Evolutionary conservation across 108 stramenopile species (phyloP).

Genomic region (Schizochytrium sp.): DNA sequence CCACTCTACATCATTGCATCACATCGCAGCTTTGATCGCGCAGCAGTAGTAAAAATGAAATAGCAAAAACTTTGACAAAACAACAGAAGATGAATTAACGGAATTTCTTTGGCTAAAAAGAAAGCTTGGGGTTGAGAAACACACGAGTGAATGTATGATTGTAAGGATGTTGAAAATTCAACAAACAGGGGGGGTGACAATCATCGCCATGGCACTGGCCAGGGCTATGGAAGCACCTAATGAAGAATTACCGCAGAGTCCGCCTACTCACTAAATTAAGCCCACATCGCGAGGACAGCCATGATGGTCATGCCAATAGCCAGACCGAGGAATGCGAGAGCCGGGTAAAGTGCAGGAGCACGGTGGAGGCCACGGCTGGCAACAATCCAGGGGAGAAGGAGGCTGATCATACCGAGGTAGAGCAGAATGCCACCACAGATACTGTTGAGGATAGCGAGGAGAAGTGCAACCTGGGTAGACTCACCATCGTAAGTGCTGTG

Average conservation of each 20-base stretch:
- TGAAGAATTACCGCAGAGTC: too few relatives aligned
- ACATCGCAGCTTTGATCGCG: too few relatives aligned
- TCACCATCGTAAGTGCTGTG: slow-evolving; percentile 33
- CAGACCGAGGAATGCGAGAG: slow-evolving; percentile 17
- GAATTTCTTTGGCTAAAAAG: too few relatives aligned
- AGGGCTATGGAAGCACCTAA: neutral
- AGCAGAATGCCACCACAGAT: slow-evolving; percentile 53
- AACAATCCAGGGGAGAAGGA: slow-evolving; percentile 40
- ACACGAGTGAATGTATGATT: too few relatives aligned
- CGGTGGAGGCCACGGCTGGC: neutral
- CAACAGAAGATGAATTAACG: too few relatives aligned
- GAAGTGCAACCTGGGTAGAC: neutral
- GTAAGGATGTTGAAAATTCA: too few relatives aligned
- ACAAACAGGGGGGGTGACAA: too few relatives aligned
- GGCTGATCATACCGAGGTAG: neutral
- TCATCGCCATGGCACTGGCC: neutral
- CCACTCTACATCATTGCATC: too few relatives aligned
- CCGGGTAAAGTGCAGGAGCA: neutral
- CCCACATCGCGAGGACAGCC: slow-evolving; percentile 45
- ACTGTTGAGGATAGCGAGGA: slow-evolving; percentile 40
- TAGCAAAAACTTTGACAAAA: too few relatives aligned
- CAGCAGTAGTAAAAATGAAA: too few relatives aligned
- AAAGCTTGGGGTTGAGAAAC: too few relatives aligned
- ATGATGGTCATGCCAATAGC: neutral
- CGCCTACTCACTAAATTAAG: neutral